These are phyloP conservation scores for Corynespora cassiicola DNA, from an alignment of 2,329 filamentous ascomycete species.

Conservation along the genomic window DNA sequence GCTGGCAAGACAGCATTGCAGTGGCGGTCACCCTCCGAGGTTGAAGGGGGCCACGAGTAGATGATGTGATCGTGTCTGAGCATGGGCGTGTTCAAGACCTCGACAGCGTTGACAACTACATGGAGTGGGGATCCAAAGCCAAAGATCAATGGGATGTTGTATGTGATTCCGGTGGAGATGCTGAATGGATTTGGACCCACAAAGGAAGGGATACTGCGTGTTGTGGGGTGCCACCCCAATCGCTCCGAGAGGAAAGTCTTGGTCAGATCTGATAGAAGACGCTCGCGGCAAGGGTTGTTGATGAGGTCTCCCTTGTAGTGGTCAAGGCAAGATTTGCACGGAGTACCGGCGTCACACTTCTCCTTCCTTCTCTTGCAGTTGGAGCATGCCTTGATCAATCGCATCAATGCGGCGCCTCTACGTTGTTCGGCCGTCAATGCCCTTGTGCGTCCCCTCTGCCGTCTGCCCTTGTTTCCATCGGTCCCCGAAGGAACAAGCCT, in stretches of 20 bases:
- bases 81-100: slow-evolving; percentile 21
- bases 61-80: slow-evolving; percentile 43
- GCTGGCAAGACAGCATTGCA: slow-evolving; percentile 43
- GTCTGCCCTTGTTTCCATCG: slow-evolving; percentile 31
- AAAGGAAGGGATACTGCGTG: slow-evolving; percentile 33
- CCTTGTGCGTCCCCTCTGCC: slow-evolving; percentile 39
- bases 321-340: slow-evolving; percentile 46
- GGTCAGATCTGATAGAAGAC: slow-evolving; percentile 33
- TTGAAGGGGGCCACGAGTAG: slow-evolving; percentile 43
- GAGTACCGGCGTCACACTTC: slow-evolving; percentile 47
- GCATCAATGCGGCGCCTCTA: slow-evolving; percentile 44
- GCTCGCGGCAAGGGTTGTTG: slow-evolving; percentile 44
- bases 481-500: slow-evolving; percentile 36
- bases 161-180: slow-evolving; percentile 21
- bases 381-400: slow-evolving; percentile 40
- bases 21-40: slow-evolving; percentile 18
- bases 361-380: slow-evolving; percentile 46
- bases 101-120: slow-evolving; percentile 32
- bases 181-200: slow-evolving; percentile 23
- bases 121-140: slow-evolving; percentile 40
- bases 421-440: slow-evolving; percentile 41
- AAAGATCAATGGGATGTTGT: slow-evolving; percentile 39
- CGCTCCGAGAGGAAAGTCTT: slow-evolving; percentile 37
- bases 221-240: slow-evolving; percentile 44
- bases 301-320: slow-evolving; percentile 46